These are phyloP conservation scores for Vitis riparia DNA, from an alignment of 164 flowering plant species.

Conservation along the genomic window DNA sequence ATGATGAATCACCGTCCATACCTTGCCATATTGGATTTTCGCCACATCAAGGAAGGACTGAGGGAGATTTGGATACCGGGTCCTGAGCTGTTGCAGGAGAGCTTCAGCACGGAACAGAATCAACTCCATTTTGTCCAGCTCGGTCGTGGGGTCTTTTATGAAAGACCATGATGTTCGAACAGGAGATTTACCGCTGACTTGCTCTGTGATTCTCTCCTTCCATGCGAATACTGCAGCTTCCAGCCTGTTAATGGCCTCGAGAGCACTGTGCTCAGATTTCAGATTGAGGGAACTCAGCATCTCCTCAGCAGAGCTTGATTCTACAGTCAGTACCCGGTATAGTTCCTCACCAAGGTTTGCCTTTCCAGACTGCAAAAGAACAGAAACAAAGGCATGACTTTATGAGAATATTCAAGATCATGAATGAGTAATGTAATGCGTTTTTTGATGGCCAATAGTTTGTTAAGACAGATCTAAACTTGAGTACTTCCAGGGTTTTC, in stretches of 20 bases:
- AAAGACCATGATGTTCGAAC: slow-evolving; percentile 79
- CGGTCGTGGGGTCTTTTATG: slow-evolving; percentile 55
- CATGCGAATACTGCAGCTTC: slow-evolving; percentile 70
- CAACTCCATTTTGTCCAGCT: slow-evolving; percentile 55
- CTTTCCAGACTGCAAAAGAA: slow-evolving; percentile 58
- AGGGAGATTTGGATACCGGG: slow-evolving; percentile 69
- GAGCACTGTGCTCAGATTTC: slow-evolving; percentile 63
- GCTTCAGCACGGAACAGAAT: slow-evolving; percentile 51
- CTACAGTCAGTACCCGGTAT: slow-evolving; percentile 45
- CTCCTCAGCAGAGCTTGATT: slow-evolving; percentile 45
- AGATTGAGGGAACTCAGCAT: slow-evolving; percentile 50
- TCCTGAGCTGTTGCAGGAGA: slow-evolving; percentile 50
- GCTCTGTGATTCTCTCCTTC: slow-evolving; percentile 58
- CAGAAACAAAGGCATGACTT: neutral
- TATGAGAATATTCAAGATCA: no score
- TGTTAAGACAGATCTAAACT: no score
- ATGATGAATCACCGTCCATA: slow-evolving; percentile 18
- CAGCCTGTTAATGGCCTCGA: slow-evolving; percentile 63
- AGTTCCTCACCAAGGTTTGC: slow-evolving; percentile 73
- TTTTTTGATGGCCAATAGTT: no score
- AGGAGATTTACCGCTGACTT: slow-evolving; percentile 52
- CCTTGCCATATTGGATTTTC: slow-evolving; percentile 84
- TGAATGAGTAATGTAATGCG: no score
- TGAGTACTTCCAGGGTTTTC: neutral
- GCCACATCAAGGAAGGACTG: slow-evolving; percentile 80